Percentiles rank a stretch among this genome's conserved stretches.
These are phyloP conservation scores for Clavispora carvajalis DNA, from an alignment of 805 yeast species.

Conservation along the genomic window DNA sequence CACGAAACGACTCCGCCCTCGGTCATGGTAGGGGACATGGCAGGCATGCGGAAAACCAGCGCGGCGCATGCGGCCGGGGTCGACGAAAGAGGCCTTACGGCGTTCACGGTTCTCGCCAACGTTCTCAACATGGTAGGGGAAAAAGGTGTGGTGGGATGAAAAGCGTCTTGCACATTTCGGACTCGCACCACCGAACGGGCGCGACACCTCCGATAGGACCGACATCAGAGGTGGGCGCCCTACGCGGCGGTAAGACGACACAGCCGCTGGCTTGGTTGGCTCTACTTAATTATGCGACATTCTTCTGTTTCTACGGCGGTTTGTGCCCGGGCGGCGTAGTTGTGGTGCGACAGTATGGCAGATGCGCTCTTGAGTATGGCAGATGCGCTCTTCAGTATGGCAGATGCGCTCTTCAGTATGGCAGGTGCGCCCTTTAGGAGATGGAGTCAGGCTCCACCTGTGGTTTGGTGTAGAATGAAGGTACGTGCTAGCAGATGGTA, in stretches of 20 bases:
- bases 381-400: too few relatives aligned
- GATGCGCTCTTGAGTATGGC: too few relatives aligned
- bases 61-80: constrained; percentile 29
- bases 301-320: too few relatives aligned
- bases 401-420: too few relatives aligned
- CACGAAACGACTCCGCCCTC: constrained; percentile 89
- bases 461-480: too few relatives aligned
- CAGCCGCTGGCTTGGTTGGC: too few relatives aligned
- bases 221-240: neutral
- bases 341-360: too few relatives aligned
- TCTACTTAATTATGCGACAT: too few relatives aligned
- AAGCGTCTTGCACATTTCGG: constrained; percentile 10
- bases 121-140: constrained; percentile 15
- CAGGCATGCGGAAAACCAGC: constrained; percentile 80
- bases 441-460: too few relatives aligned
- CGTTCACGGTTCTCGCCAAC: constrained; percentile 8
- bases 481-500: too few relatives aligned
- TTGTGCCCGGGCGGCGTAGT: too few relatives aligned
- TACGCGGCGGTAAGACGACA: neutral
- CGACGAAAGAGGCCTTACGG: constrained; percentile 25
- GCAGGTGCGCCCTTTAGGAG: too few relatives aligned
- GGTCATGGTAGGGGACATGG: constrained; percentile 98
- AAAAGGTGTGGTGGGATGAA: constrained; percentile 1
- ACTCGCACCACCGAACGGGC: constrained; percentile 20
- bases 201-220: constrained; percentile 14